A percentile compares a stretch with the other conserved stretches of the same genome.
These are phyloP conservation scores for Chaetothyriales sp. DNA, from an alignment of 2,329 filamentous ascomycete species.

Conservation along the genomic window DNA sequence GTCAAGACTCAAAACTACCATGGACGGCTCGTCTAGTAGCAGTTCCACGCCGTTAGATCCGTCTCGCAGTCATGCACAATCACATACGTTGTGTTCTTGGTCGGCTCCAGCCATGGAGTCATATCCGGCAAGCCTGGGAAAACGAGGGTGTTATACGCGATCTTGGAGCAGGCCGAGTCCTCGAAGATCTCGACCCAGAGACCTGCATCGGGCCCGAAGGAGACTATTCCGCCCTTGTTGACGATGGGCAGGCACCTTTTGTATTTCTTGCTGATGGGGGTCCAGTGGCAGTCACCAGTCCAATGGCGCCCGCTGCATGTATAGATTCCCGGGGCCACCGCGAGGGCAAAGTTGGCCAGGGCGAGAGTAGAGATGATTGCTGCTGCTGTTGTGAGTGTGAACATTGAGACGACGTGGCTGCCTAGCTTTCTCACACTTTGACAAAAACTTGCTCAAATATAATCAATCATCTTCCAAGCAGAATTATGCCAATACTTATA, in stretches of 20 bases:
- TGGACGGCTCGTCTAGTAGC: not conserved
- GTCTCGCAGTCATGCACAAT: not conserved
- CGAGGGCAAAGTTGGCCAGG: not conserved
- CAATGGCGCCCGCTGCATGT: not conserved
- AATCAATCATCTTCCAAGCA: too few species aligned
- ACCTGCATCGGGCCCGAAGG: not conserved
- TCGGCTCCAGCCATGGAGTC: not conserved
- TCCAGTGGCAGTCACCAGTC: not conserved
- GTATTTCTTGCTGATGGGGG: not conserved
- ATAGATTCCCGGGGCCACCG: not conserved
- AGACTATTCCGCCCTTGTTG: not conserved
- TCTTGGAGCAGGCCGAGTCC: not conserved
- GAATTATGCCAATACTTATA: not conserved
- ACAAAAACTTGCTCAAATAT: not conserved
- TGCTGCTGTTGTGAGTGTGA: not conserved
- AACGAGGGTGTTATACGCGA: not conserved
- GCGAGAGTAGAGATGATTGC: not conserved
- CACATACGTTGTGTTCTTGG: not conserved
- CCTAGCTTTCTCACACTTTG: too few species aligned
- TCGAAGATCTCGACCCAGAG: not conserved
- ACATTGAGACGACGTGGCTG: not conserved
- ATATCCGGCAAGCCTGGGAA: not conserved
- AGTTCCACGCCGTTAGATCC: not conserved
- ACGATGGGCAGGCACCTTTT: not conserved
- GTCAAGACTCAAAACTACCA: too few species aligned